Evolutionary conservation across 495 filamentous ascomycete genomes (phyloP).

Genomic region (Daldinia decipiens): DNA sequence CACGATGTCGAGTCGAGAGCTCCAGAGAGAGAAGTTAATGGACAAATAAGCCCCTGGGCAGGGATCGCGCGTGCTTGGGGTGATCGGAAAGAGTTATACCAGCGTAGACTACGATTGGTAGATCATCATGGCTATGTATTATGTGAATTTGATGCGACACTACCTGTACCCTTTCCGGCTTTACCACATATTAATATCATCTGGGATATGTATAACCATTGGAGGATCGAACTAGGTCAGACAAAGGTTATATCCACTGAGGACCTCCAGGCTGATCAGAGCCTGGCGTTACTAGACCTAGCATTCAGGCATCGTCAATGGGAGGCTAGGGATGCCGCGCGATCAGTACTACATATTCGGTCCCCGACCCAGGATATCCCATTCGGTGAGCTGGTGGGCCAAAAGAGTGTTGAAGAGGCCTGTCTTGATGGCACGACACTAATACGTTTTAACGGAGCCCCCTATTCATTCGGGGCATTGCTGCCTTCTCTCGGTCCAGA

Average conservation of each 20-base stretch:
- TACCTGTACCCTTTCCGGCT: conserved; percentile 57
- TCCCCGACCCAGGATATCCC: conserved; percentile 38
- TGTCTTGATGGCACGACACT: conserved; percentile 39
- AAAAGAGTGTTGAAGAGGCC: conserved; percentile 22
- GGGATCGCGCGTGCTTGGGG: conserved; percentile 67
- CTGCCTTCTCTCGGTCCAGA: conserved; percentile 44
- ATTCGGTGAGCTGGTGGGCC: conserved; percentile 35
- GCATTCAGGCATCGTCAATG: conserved; percentile 57
- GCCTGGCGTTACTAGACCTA: conserved; percentile 59
- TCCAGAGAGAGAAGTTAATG: conserved; percentile 63
- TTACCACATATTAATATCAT: conserved; percentile 59
- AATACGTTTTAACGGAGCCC: conserved; percentile 46
- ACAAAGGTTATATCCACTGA: conserved; percentile 15
- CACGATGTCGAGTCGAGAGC: conserved; percentile 56
- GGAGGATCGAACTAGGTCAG: conserved; percentile 53
- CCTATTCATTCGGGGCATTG: conserved; percentile 48
- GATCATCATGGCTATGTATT: conserved; percentile 46
- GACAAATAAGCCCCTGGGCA: conserved; percentile 73
- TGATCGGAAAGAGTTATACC: conserved; percentile 37
- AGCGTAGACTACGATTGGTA: conserved; percentile 45
- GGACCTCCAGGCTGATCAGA: conserved; percentile 53
- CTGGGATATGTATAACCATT: conserved; percentile 59
- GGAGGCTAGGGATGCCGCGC: conserved; percentile 49
- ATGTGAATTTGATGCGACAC: conserved; percentile 57
- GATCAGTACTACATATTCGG: conserved; percentile 53